Base-by-base conservation (phyloP, 2,329 filamentous ascomycete genomes). In the Diaporthe aspalathi region DNA sequence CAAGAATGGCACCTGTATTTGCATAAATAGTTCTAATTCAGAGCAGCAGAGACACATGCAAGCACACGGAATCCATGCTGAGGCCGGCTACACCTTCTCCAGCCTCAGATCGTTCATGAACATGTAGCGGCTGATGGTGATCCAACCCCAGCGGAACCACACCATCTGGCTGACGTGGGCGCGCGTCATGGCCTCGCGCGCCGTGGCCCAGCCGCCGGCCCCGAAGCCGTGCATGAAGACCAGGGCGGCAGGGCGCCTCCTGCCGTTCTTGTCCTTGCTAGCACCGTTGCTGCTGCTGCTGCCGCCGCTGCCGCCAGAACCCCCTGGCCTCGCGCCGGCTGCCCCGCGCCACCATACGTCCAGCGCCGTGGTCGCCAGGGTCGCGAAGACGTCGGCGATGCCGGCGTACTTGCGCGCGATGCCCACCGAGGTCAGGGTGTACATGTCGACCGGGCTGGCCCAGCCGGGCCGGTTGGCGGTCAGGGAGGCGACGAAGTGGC, bases 91-190 rank as follows among this genome's bases (percentile, higher is more conserved):
- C 40, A 80, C 77, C 72, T 82, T 82, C 74, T 88, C 87, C 40
- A 89, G 79, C 78, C 85, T 88, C 81, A 99, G 79, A 80, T 98
- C 95, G 81, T 99, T 99, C 40, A 98, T 88, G 70, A 94, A 88
- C 96, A 99, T 98, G 83, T 98, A 99, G 73, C 96, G 87, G 77
- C 94, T 96, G 70, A 97, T 80, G 0, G 89, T 87, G 78, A 99
- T 97, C 94, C 95, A 99, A 3, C 94, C 94, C 89, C 94, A 98
- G 9, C 96, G 90, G 79, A 98, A 99, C 96, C 96, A 99, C 47
- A 93, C 90, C 96, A 99, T 99, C 87, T 99, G 96, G 81, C 94
- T 98, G 83, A 90, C 86, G 84, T 99, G 96, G 35, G 93, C 95
- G 68, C 88, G 87, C 1, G 93, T 94, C 96, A 99, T 99, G 40